phyloP scores from a whole-genome alignment of 805 yeast genomes.

The Diddensiella transvaalensis region DNA sequence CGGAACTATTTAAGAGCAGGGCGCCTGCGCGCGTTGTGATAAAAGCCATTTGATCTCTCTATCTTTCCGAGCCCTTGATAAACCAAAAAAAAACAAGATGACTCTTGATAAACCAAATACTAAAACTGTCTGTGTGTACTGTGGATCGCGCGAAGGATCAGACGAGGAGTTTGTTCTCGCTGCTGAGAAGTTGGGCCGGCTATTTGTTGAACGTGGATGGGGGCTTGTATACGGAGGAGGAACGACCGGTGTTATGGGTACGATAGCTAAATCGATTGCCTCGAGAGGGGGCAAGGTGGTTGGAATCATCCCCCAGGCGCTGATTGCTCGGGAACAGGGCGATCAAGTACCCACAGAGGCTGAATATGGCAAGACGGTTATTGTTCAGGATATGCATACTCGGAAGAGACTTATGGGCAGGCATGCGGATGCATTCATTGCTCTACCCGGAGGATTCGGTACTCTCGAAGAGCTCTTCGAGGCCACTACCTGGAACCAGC shows the following conservation, averaged over 20 bases:
- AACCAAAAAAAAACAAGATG: neutral
- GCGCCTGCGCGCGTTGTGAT: too few species aligned
- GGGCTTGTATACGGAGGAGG: constrained; percentile 90
- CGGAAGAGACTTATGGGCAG: constrained; percentile 82
- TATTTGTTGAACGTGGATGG: constrained; percentile 57
- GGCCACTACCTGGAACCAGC: constrained; percentile 85
- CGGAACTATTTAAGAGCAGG: too few species aligned
- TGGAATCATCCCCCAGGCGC: constrained; percentile 83
- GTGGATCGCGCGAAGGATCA: constrained; percentile 78
- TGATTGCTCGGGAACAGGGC: constrained; percentile 68
- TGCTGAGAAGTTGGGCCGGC: constrained; percentile 59
- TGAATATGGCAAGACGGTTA: constrained; percentile 70
- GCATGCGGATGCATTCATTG: constrained; percentile 82
- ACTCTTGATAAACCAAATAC: neutral
- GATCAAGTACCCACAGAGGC: constrained; percentile 45
- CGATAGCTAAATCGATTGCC: constrained; percentile 24
- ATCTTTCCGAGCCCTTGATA: too few species aligned
- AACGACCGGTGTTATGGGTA: constrained; percentile 42
- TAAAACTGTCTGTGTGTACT: constrained; percentile 66
- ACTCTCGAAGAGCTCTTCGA: constrained; percentile 88
- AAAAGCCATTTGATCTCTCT: too few species aligned
- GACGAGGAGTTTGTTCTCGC: constrained; percentile 45
- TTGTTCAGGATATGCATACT: constrained; percentile 87
- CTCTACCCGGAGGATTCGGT: constrained; percentile 91
- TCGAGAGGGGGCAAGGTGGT: constrained; percentile 47